A percentile compares a stretch with the other conserved stretches of the same genome.
These are phyloP conservation scores for Leptosphaerulina australis DNA, from an alignment of 2,329 filamentous ascomycete species.

Conservation along the genomic window DNA sequence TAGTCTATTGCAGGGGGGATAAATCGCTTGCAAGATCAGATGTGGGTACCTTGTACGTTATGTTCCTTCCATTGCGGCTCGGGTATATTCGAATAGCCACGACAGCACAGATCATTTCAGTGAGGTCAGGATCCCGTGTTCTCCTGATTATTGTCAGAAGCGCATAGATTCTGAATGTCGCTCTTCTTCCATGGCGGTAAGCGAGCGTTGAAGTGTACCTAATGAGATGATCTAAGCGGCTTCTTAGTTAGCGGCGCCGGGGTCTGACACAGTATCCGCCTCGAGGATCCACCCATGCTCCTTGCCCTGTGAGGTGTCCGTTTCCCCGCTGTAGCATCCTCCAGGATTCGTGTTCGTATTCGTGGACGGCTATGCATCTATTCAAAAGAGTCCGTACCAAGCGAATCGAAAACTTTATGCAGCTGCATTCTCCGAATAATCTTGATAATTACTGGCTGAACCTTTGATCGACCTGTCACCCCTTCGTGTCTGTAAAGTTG, in stretches of 20 bases:
- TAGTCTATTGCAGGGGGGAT: neutral
- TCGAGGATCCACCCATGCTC: neutral
- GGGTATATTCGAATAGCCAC: neutral
- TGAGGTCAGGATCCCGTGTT: neutral
- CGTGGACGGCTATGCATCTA: too few relatives aligned
- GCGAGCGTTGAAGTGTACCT: neutral
- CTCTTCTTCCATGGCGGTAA: neutral
- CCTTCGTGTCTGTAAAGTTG: too few relatives aligned
- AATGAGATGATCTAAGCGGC: neutral
- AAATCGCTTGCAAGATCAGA: neutral
- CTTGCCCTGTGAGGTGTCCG: neutral
- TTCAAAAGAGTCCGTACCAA: too few relatives aligned
- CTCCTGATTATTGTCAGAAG: neutral
- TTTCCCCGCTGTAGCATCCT: conserved; percentile 1
- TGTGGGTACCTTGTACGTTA: neutral
- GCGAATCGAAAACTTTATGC: too few relatives aligned
- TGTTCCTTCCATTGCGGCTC: neutral
- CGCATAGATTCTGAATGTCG: neutral
- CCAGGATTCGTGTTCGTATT: neutral
- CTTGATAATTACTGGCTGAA: too few relatives aligned
- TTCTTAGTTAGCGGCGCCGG: neutral
- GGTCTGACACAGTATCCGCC: neutral
- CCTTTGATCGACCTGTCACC: neutral
- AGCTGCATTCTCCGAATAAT: too few relatives aligned
- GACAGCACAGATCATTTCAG: neutral